Evolutionary conservation across 1,284 basidiomycete species (phyloP), one percentile per base, ranked within the genome.

Genomic region (Cystobasidium sp.): DNA sequence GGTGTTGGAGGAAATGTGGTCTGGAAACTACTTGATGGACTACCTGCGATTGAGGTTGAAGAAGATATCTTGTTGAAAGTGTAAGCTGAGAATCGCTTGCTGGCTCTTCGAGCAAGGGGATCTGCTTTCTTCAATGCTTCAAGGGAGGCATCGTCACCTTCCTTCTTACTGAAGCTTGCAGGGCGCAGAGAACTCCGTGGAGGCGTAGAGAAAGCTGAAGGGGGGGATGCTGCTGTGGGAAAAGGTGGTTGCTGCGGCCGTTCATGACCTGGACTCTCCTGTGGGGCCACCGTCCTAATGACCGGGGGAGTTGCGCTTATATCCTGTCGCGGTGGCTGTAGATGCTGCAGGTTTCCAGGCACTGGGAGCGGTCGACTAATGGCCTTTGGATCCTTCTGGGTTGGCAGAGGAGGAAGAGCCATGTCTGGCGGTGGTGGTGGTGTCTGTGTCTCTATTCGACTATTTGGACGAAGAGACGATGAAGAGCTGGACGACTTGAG

Each of bases 41-140:
- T 56, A 10, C 52, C 61, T 37, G 59, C 58, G 39, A 71, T 62
- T 1, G 69, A 73, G 9, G 62, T 59, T 6, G 56, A 62, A 0
- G 70, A 59, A 14, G 70, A 73, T 61, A 99, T 96, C 84, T 96
- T 97, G 77, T 92, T 91, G 80, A 97, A 92, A 67, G 94, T 93
- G 82, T 97, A 99, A 0, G 91, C 91, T 69, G 94, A 97, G 84
- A 96, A 99, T 0, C 96, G 90, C 81, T 98, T 98, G 37, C 93
- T 95, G 3, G 96, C 96, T 52, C 96, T 87, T 10, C 96, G 88
- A 80, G 96, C 93, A 20, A 97, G 86, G 0, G 90, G 88, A 78
- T 97, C 94, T 55, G 88, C 89, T 77, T 90, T 89, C 82, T 95
- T 91, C 53, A 99, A 86, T 0, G 93, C 93, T 10, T 92, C 92